Base-by-base conservation (phyloP, 1,284 basidiomycete species). In the Rhizoctonia solani region DNA sequence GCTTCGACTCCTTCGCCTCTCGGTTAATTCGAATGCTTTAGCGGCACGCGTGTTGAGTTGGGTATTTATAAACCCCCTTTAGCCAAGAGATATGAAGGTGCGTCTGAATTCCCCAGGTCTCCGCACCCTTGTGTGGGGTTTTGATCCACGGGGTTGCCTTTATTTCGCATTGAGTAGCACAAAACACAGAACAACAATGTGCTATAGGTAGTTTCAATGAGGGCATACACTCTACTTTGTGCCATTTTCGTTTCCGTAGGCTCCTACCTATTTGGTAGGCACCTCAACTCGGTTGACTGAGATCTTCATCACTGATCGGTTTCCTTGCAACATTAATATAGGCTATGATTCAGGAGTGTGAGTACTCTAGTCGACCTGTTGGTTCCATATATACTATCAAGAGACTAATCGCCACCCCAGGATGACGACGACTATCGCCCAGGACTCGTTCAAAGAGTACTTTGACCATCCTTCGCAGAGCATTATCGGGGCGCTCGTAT, bases 321-420 rank as follows among this genome's bases (percentile, higher is more conserved):
- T 21, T 49, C 32, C 34, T 34, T 14, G 55, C 27, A 25, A n/a
- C 13, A 23, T 16, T 21, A 2, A 9, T 19, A 19, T 25, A 59
- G 56, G 56, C 6, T 59, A 59, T 37, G 56, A 59, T 37, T 59
- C 56, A 21, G 56, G 56, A 8, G 56, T 59, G 56, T 59, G n/a
- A 21, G 56, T 42, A 19, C 41, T 46, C 42, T 1, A 11, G 11
- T 25, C n/a, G 21, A 21, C 16, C 21, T 30, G 2, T 9, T 19
- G 21, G 21, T 9, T 5, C 8, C n/a, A 46, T 11, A 19, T 19
- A 46, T 9, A 19, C n/a, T 9, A 19, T 5, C 44, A 46, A 46
- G 5, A 11, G 8, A 5, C 9, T 19, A 39, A 8, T 54, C 8
- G 37, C 52, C 30, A 19, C 4, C n/a, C 27, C 19, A 59, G 56